Evolutionary conservation across 1,284 basidiomycete genomes (phyloP).

Genomic region (Pholiota adiposa): DNA sequence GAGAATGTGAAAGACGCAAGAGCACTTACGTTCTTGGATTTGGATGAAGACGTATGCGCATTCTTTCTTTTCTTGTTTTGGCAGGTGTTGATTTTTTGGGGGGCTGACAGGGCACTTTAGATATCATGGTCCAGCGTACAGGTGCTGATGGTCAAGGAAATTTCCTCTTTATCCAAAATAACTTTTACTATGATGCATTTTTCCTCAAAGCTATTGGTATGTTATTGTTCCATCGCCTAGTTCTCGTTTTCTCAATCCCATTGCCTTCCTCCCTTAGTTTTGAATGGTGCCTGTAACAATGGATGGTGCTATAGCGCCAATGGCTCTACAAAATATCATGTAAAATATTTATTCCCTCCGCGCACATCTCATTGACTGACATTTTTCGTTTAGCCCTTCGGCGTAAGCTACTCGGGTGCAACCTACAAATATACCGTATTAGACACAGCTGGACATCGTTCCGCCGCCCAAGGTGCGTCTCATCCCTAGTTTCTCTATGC

Average conservation of each 20-base stretch:
- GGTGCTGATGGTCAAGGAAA: slow-evolving; percentile 67
- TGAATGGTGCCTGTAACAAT: slow-evolving; percentile 92
- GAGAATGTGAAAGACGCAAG: slow-evolving; percentile 78
- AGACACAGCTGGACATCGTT: slow-evolving; percentile 88
- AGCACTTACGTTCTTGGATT: slow-evolving; percentile 84
- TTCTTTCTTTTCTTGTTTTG: not conserved
- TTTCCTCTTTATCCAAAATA: slow-evolving; percentile 92
- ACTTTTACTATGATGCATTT: slow-evolving; percentile 98
- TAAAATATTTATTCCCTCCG: slow-evolving; percentile 43
- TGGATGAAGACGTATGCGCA: slow-evolving; percentile 83
- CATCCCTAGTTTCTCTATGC: not conserved
- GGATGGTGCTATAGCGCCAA: slow-evolving; percentile 72
- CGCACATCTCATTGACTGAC: slow-evolving; percentile 11
- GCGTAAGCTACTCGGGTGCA: slow-evolving; percentile 92
- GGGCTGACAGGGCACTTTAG: slow-evolving; percentile 81
- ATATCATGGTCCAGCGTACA: slow-evolving; percentile 88
- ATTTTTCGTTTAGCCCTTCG: slow-evolving; percentile 71
- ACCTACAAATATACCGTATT: slow-evolving; percentile 98
- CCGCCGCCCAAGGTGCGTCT: slow-evolving; percentile 82
- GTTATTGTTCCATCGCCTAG: slow-evolving; percentile 22
- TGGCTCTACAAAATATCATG: slow-evolving; percentile 71
- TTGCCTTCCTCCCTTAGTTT: slow-evolving; percentile 69
- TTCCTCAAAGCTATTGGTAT: slow-evolving; percentile 94
- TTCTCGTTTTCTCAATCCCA: slow-evolving; percentile 1
- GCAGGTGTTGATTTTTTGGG: too few relatives aligned